Evolutionary conservation across 345 rosid species (phyloP).

Genomic region (Salix viminalis): DNA sequence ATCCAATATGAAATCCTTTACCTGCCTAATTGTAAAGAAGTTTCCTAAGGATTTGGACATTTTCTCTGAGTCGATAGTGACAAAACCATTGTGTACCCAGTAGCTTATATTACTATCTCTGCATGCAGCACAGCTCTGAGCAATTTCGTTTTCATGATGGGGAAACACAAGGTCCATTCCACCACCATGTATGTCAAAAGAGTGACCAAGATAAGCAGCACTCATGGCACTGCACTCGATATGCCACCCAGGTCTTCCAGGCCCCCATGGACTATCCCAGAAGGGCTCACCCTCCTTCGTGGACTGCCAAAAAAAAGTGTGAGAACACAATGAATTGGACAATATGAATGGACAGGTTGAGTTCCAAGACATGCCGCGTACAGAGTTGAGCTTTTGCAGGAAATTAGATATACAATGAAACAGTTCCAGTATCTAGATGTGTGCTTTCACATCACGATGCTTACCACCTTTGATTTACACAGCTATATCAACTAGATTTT

Average conservation of each 20-base stretch:
- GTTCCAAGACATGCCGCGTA: not conserved
- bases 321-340: not conserved
- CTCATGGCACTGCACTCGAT: constrained; percentile 98
- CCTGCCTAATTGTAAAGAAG: constrained; percentile 95
- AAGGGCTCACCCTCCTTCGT: constrained; percentile 84
- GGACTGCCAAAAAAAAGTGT: constrained; percentile 37
- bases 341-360: not conserved
- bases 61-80: constrained; percentile 88
- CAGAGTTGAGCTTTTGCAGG: not conserved
- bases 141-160: constrained; percentile 98
- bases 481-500: not conserved
- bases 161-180: constrained; percentile 99
- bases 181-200: constrained; percentile 95
- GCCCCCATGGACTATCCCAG: constrained; percentile 99
- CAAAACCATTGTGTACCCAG: constrained; percentile 97
- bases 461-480: not conserved
- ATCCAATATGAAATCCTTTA: constrained; percentile 17
- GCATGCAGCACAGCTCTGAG: constrained; percentile 96
- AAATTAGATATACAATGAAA: not conserved
- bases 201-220: constrained; percentile 75
- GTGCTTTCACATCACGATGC: not conserved
- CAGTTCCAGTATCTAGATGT: not conserved
- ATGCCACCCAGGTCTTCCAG: constrained; percentile 98
- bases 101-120: constrained; percentile 64
- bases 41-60: constrained; percentile 98